Conservation (phyloP, 2,329 filamentous ascomycete species). For the Fusarium hainanense region DNA sequence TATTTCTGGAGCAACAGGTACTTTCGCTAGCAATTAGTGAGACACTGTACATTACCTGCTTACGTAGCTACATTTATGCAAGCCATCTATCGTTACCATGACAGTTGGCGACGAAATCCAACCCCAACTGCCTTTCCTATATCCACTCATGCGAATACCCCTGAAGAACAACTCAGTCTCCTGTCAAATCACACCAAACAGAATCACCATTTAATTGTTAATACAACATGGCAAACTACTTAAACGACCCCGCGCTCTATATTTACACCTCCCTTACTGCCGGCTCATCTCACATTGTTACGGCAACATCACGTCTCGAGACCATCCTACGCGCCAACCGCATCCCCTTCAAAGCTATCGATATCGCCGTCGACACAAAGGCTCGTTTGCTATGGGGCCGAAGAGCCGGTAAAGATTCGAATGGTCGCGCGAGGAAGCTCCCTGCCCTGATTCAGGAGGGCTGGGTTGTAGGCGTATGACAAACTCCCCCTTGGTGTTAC, state of each 20-base stretch:
- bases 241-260: constrained; percentile 80
- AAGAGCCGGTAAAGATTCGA: constrained; percentile 76
- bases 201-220: constrained; percentile 5
- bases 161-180: constrained; percentile 16
- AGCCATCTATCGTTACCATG: constrained; percentile 11
- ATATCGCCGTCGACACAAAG: constrained; percentile 89
- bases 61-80: constrained; percentile 30
- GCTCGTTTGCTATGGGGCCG: constrained; percentile 90
- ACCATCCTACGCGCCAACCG: constrained; percentile 96
- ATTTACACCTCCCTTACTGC: constrained; percentile 97
- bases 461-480: constrained; percentile 82
- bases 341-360: constrained; percentile 91
- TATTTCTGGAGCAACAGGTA: constrained; percentile 26
- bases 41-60: constrained; percentile 19
- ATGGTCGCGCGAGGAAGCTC: constrained; percentile 76
- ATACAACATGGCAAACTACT: constrained; percentile 57
- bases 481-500: neutral
- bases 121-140: neutral
- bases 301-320: constrained; percentile 93
- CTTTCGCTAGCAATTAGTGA: neutral
- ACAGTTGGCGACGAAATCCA: constrained; percentile 17
- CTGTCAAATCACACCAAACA: neutral
- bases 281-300: constrained; percentile 95
- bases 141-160: constrained; percentile 33
- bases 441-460: constrained; percentile 91